Percentiles rank a stretch among this genome's conserved stretches.
Evolutionary conservation across 177 flowering plant species (phyloP).

Genomic region (Tripterygium wilfordii): DNA sequence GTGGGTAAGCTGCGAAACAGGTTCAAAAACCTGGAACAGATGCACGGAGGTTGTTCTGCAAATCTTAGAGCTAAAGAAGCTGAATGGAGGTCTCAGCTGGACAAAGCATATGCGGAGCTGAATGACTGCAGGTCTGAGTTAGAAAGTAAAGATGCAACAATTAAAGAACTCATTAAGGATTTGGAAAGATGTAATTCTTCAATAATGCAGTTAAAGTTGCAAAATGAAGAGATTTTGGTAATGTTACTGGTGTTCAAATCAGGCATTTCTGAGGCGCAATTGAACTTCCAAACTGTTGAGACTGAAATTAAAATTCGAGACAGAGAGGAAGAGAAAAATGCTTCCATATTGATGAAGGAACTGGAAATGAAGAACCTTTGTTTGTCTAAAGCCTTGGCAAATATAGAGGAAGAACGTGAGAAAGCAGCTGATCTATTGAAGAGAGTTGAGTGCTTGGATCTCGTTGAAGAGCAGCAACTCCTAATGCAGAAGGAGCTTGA

Average conservation of each 20-base stretch:
- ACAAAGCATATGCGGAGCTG: slow-evolving; percentile 18
- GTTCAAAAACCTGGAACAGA: slow-evolving; percentile 29
- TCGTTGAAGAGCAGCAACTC: slow-evolving; percentile 11
- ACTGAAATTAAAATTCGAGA: slow-evolving; percentile 11
- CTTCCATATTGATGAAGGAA: slow-evolving; percentile 24
- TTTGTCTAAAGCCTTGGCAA: slow-evolving; percentile 20
- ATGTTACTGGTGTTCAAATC: slow-evolving; percentile 35
- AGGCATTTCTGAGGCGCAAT: slow-evolving; percentile 31
- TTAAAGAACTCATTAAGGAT: slow-evolving; percentile 27
- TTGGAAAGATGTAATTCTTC: slow-evolving; percentile 22
- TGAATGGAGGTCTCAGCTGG: slow-evolving; percentile 31
- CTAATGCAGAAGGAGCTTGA: slow-evolving; percentile 35
- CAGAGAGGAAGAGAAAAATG: slow-evolving; percentile 21
- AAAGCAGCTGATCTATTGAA: slow-evolving; percentile 4
- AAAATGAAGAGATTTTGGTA: slow-evolving; percentile 44
- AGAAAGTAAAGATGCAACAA: slow-evolving; percentile 14
- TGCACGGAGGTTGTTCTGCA: slow-evolving; percentile 18
- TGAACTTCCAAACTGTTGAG: slow-evolving; percentile 17
- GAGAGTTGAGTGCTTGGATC: slow-evolving; percentile 8
- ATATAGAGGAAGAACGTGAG: slow-evolving; percentile 24
- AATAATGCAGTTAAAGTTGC: slow-evolving; percentile 33
- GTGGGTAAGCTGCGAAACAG: slow-evolving; percentile 23
- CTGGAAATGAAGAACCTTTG: slow-evolving; percentile 32
- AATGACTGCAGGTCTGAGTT: slow-evolving; percentile 17
- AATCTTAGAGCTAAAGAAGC: slow-evolving; percentile 32